Conservation (phyloP, 495 filamentous ascomycete species). For the Penicillium pancosmium region DNA sequence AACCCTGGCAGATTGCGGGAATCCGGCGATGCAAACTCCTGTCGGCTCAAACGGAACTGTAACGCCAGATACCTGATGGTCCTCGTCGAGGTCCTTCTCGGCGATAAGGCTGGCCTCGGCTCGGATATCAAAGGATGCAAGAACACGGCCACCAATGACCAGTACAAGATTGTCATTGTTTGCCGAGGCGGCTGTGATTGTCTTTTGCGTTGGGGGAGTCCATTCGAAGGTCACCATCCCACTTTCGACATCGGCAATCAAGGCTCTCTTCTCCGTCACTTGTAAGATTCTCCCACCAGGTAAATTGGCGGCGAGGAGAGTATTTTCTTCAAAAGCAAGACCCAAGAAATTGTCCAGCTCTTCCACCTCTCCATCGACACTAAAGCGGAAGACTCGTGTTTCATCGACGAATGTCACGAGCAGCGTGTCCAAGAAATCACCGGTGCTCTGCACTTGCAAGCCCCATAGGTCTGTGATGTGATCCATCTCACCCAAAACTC, state of each 20-base stretch:
- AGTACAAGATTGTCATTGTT: slow-evolving; percentile 70
- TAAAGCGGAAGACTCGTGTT: slow-evolving; percentile 81
- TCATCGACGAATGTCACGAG: slow-evolving; percentile 81
- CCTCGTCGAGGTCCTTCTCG: slow-evolving; percentile 60
- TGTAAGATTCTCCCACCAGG: slow-evolving; percentile 69
- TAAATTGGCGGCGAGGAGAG: slow-evolving; percentile 70
- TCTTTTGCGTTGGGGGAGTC: slow-evolving; percentile 56
- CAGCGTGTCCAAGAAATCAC: slow-evolving; percentile 65
- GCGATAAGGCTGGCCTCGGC: slow-evolving; percentile 57
- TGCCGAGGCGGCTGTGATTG: slow-evolving; percentile 78
- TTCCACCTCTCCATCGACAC: slow-evolving; percentile 74
- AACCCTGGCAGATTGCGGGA: slow-evolving; percentile 77
- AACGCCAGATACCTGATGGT: slow-evolving; percentile 82
- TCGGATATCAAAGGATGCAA: slow-evolving; percentile 67
- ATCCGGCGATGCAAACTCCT: slow-evolving; percentile 72
- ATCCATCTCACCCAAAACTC: slow-evolving; percentile 77
- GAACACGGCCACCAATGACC: slow-evolving; percentile 66
- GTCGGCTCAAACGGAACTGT: slow-evolving; percentile 58
- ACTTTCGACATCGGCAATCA: slow-evolving; percentile 68
- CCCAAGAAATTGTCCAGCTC: slow-evolving; percentile 76
- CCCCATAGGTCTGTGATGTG: slow-evolving; percentile 72
- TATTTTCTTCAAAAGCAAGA: slow-evolving; percentile 68
- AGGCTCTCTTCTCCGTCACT: slow-evolving; percentile 66
- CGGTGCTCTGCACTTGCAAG: slow-evolving; percentile 52
- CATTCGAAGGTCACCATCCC: slow-evolving; percentile 71